Percentiles rank a stretch among this genome's conserved stretches.
Conservation (phyloP, 805 yeast genomes). For the Candida insectorum region DNA sequence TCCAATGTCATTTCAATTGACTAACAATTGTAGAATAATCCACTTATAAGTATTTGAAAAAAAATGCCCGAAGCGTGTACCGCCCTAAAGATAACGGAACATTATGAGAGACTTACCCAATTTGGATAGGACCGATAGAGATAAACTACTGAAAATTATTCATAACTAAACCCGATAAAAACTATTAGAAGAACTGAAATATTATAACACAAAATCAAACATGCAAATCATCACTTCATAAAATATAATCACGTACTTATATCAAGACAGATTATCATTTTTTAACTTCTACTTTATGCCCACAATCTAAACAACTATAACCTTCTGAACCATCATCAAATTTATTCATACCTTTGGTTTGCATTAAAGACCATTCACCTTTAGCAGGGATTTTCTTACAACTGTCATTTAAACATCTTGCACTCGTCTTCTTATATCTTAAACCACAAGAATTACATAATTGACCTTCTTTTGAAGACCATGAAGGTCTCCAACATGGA, state of each 20-base stretch:
- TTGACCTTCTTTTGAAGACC: constrained; percentile 91
- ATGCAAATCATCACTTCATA: neutral
- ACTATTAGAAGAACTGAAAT: too few species aligned
- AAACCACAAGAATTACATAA: constrained; percentile 95
- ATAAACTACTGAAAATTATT: too few species aligned
- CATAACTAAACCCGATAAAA: too few species aligned
- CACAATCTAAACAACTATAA: constrained; percentile 42
- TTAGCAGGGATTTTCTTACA: constrained; percentile 94
- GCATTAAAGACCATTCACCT: constrained; percentile 91
- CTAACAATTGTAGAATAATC: too few species aligned
- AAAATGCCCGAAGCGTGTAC: neutral
- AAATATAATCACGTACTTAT: too few species aligned
- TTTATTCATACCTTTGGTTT: constrained; percentile 52
- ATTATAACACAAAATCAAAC: too few species aligned
- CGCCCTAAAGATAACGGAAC: neutral
- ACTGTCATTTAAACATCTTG: constrained; percentile 70
- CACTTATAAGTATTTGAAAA: too few species aligned
- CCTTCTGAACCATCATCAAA: constrained; percentile 40
- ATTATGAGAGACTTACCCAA: too few species aligned
- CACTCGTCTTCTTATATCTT: constrained; percentile 90
- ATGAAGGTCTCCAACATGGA: constrained; percentile 98
- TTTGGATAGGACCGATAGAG: too few species aligned
- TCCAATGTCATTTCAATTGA: neutral
- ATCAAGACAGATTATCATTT: constrained; percentile 1
- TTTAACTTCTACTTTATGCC: constrained; percentile 37